These are phyloP conservation scores for Aspergillus melleus DNA, from an alignment of 2,329 filamentous ascomycete species.

Conservation along the genomic window DNA sequence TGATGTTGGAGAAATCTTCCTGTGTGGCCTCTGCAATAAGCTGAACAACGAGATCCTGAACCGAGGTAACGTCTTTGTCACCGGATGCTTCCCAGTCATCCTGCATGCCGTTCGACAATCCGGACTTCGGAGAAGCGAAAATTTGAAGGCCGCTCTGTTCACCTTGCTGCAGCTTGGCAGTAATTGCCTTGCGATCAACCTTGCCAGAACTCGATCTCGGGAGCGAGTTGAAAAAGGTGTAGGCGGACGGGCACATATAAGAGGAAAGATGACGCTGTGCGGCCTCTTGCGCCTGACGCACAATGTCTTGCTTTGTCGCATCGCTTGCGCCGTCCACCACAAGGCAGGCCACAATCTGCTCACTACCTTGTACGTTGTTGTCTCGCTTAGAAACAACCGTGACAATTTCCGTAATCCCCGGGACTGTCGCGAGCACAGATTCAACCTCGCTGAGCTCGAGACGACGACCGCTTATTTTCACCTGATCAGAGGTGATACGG, in stretches of 20 bases:
- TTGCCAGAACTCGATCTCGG: slow-evolving; percentile 29
- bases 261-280: slow-evolving; percentile 17
- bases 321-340: slow-evolving; percentile 14
- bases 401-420: slow-evolving; percentile 24
- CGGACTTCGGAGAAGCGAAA: slow-evolving; percentile 1
- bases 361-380: slow-evolving; percentile 17
- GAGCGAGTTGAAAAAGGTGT: slow-evolving; percentile 21
- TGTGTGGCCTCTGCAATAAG: slow-evolving; percentile 18
- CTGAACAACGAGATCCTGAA: slow-evolving; percentile 16
- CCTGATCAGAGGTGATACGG: slow-evolving; percentile 73
- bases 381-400: slow-evolving; percentile 22
- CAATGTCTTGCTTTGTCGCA: slow-evolving; percentile 11
- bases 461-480: slow-evolving; percentile 82
- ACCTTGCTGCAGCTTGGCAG: slow-evolving; percentile 10
- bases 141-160: slow-evolving; percentile 3
- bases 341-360: slow-evolving; percentile 29
- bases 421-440: slow-evolving; percentile 26
- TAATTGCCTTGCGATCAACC: slow-evolving; percentile 26
- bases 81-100: slow-evolving; percentile 8
- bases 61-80: slow-evolving; percentile 1
- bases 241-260: slow-evolving; percentile 28
- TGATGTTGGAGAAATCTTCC: slow-evolving; percentile 16
- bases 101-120: not conserved
- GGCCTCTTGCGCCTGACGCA: slow-evolving; percentile 15
- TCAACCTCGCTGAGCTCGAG: slow-evolving; percentile 79